phyloP scores from a whole-genome alignment of 495 filamentous ascomycete species.

The Penicillium ucsense region DNA sequence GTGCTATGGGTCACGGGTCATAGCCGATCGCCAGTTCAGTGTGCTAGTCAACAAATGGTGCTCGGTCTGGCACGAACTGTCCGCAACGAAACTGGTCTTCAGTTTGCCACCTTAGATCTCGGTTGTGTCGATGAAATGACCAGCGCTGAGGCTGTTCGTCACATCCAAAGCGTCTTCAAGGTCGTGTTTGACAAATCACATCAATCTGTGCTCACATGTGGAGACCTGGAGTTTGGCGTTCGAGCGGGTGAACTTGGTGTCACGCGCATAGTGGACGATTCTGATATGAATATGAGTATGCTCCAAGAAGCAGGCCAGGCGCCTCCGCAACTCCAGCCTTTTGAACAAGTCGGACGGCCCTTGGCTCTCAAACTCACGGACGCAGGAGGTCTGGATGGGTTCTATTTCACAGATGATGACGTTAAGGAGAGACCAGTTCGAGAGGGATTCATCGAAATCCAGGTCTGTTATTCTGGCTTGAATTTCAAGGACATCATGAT shows the following conservation, averaged over 20 bases:
- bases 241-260: slow-evolving; percentile 18
- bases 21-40: slow-evolving; percentile 5
- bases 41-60: slow-evolving; percentile 17
- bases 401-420: slow-evolving; percentile 26
- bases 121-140: slow-evolving; percentile 12
- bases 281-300: slow-evolving; percentile 16
- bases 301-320: slow-evolving; percentile 12
- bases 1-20: slow-evolving; percentile 21
- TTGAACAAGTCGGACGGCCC: slow-evolving; percentile 20
- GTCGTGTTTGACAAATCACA: slow-evolving; percentile 11
- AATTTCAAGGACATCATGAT: slow-evolving; percentile 33
- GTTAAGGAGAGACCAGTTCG: slow-evolving; percentile 5
- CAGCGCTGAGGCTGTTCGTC: slow-evolving; percentile 3
- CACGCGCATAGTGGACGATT: slow-evolving; percentile 20
- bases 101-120: slow-evolving; percentile 21
- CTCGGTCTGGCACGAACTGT: slow-evolving; percentile 25
- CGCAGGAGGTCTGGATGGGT: slow-evolving; percentile 20
- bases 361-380: slow-evolving; percentile 12
- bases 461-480: slow-evolving; percentile 21
- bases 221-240: slow-evolving; percentile 23
- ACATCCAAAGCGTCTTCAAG: slow-evolving; percentile 20
- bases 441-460: slow-evolving; percentile 21
- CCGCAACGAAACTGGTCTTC: slow-evolving; percentile 20
- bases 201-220: slow-evolving; percentile 8
- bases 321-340: slow-evolving; percentile 12